Evolutionary conservation across 139 green algal genomes (phyloP), one percentile per base, ranked within the genome.

Genomic region (Chlamydomonas eustigma): DNA sequence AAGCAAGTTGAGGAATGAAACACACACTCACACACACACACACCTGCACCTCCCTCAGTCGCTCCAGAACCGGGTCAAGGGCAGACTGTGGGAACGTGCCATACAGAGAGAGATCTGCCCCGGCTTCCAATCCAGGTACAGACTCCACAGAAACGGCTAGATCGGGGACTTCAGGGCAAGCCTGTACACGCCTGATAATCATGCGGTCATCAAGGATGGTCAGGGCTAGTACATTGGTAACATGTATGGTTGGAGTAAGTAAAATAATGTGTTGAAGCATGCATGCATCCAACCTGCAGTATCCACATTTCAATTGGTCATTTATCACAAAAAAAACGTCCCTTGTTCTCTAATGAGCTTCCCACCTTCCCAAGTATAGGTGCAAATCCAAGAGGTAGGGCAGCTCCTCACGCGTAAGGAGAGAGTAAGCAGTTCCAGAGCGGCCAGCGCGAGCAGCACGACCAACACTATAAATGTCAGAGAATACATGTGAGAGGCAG

Each of bases 311-410:
- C n/a, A n/a, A n/a, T n/a, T n/a, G n/a, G n/a, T n/a, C n/a, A n/a
- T n/a, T n/a, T n/a, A n/a, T n/a, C n/a, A n/a, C n/a, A n/a, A n/a
- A n/a, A n/a, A n/a, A n/a, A n/a, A n/a, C n/a, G n/a, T n/a, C n/a
- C n/a, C n/a, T n/a, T n/a, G n/a, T n/a, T n/a, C n/a, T n/a, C n/a
- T n/a, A n/a, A n/a, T n/a, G n/a, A 32, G 33, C 6, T 69, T 32
- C 58, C 31, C 71, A 84, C 30, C 89, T 83, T 0, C 85, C 91
- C 5, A 99, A 83, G 86, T 96, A 99, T 12, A 99, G 89, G 81
- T 99, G 94, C 36, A 99, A 86, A 83, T 99, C 96, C 38, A 99
- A 70, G 2, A 97, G 73, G 79, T 94, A 99, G 0, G 92, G 88
- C 68, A 97, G 79, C 87, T 95, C 90, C 31, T 93, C 89, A 22